A percentile compares a stretch with the other conserved stretches of the same genome.
These are phyloP conservation scores for Pistacia atlantica DNA, from an alignment of 345 rosid species.

Conservation along the genomic window DNA sequence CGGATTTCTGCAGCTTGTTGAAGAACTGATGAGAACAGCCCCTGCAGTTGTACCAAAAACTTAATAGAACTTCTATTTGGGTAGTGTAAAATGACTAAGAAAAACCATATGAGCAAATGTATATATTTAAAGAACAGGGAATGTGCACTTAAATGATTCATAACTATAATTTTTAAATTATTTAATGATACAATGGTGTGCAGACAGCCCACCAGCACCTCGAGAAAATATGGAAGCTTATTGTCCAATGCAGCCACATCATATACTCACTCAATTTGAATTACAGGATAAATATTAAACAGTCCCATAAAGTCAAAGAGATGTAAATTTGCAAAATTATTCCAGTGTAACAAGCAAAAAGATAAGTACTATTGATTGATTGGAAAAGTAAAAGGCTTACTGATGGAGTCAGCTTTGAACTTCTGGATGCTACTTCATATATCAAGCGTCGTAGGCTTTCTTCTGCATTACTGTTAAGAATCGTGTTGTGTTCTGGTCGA, in stretches of 20 bases:
- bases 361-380: constrained; percentile 2
- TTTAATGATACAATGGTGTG: no score
- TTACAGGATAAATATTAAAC: neutral
- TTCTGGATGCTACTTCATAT: constrained; percentile 77
- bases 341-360: neutral
- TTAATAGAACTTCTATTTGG: neutral
- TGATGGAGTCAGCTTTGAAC: constrained; percentile 78
- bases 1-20: constrained; percentile 81
- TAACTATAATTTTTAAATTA: neutral
- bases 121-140: neutral
- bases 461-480: constrained; percentile 68
- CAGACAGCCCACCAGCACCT: neutral
- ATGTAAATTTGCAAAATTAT: neutral
- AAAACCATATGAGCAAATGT: neutral
- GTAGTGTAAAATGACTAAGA: neutral
- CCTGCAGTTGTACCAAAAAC: constrained; percentile 53
- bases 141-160: neutral
- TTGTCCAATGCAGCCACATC: constrained; percentile 3
- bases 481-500: constrained; percentile 46
- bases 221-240: neutral
- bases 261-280: neutral
- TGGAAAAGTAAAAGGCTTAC: constrained; percentile 38
- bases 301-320: neutral
- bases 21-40: constrained; percentile 70
- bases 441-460: constrained; percentile 67